Percentiles rank a stretch among this genome's conserved stretches.
Conservation (phyloP, 345 rosid genomes). For the Euphorbia peplus region DNA sequence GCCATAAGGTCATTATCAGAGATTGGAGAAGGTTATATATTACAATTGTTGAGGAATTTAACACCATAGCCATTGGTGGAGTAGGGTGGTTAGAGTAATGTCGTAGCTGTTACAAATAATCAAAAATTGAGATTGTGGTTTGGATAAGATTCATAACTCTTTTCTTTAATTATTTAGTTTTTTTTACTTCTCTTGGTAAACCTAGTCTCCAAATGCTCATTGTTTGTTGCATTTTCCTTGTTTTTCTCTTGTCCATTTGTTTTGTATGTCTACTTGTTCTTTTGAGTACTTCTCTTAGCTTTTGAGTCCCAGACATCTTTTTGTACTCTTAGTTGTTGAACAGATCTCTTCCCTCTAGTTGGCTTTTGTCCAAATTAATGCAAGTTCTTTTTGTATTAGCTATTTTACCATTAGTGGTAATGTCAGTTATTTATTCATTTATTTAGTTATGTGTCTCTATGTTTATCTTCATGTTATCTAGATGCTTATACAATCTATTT, state of each 20-base stretch:
- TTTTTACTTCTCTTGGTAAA: neutral
- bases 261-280: neutral
- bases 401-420: neutral
- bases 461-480: neutral
- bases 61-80: neutral
- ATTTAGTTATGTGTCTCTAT: neutral
- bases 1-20: neutral
- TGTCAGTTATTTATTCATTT: no score
- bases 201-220: neutral
- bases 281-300: neutral
- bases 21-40: neutral
- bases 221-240: neutral
- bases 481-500: slow-evolving; percentile 12
- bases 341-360: neutral
- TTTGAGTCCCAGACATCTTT: neutral
- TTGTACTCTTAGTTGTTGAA: neutral
- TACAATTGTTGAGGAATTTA: neutral
- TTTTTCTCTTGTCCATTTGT: neutral
- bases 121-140: neutral
- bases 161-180: neutral
- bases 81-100: neutral
- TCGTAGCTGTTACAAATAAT: neutral
- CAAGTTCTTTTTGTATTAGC: neutral
- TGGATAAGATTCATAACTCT: neutral
- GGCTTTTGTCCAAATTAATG: neutral